Base-by-base conservation (phyloP, 2,329 filamentous ascomycete species). In the Neodidymelliopsis sp. region DNA sequence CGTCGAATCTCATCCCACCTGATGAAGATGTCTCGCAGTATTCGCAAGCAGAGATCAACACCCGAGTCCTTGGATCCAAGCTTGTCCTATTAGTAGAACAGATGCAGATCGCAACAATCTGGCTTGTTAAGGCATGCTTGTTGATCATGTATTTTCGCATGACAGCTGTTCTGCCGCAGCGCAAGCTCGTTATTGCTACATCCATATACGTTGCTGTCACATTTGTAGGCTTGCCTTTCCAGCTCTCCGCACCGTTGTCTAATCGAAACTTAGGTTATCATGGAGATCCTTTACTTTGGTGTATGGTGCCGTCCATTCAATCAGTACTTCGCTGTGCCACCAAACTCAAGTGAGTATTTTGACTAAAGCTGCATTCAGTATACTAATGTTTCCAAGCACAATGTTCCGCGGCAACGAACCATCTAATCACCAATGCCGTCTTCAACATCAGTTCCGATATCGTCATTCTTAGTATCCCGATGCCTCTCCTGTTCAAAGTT, bases 231-330 rank as follows among this genome's bases (percentile, higher is more conserved):
- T 10, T 30, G 4, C 10, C n/a, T n/a, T n/a, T 10, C n/a, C n/a
- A 10, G 6, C 4, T 24, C 10, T 24, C 19, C 2, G 4, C 24
- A 6, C 40, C 35, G n/a, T n/a, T n/a, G n/a, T n/a, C n/a, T n/a
- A n/a, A n/a, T n/a, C 47, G 28, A 38, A 10, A 42, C 6, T 2
- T 16, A 64, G 61, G 44, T 69, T 12, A 69, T 73, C 10, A 79
- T 77, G 56, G 79, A 81, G 56, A 57, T 82, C 15, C 66, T 79
- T 0, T 76, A 81, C 33, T 77, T 81, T 46, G 72, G 75, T n/a
- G 78, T 79, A 8, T 84, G 81, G 81, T 84, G 81, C 47, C 73
- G 77, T 18, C 80, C 80, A 0, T 79, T 82, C 40, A 56, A 68
- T 7, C 73, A 80, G 40, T 84, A 83, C 54, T 84, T 79, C 78